phyloP scores from a whole-genome alignment of 768 basidiomycete genomes.

The Tulasnella sp. region DNA sequence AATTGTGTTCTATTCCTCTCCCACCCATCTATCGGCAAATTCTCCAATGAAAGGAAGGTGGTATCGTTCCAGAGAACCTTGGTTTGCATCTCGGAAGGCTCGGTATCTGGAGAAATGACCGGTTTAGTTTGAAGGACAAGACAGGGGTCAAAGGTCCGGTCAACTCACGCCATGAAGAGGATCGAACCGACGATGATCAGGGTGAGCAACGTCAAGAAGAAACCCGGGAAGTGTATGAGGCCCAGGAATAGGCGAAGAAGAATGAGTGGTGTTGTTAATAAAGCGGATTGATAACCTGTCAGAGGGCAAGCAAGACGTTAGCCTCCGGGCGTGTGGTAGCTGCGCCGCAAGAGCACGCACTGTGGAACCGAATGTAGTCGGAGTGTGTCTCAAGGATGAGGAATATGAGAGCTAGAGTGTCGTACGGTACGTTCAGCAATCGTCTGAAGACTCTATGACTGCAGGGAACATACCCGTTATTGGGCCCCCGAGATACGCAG shows the following conservation, averaged over 20 bases:
- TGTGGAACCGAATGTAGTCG: conserved; percentile 74
- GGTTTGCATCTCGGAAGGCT: conserved; percentile 54
- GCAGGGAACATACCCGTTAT: conserved; percentile 55
- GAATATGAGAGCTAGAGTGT: conserved; percentile 52
- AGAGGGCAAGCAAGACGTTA: neutral
- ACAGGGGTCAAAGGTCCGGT: neutral
- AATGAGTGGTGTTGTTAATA: conserved; percentile 62
- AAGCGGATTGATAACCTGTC: conserved; percentile 73
- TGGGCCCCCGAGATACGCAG: conserved; percentile 65
- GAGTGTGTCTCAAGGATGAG: conserved; percentile 74
- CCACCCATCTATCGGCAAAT: conserved; percentile 65
- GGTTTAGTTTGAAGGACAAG: neutral
- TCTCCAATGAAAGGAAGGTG: conserved; percentile 61
- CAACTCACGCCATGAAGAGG: conserved; percentile 56
- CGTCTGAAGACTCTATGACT: neutral
- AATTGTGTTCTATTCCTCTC: conserved; percentile 48
- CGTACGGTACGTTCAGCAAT: conserved; percentile 7
- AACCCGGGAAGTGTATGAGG: conserved; percentile 51
- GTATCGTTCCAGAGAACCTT: conserved; percentile 53
- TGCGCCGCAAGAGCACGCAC: conserved; percentile 41
- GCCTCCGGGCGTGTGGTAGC: neutral
- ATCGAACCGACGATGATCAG: conserved; percentile 45
- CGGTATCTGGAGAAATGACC: conserved; percentile 42
- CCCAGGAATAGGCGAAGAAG: conserved; percentile 54
- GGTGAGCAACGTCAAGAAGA: conserved; percentile 51